Evolutionary conservation across 768 basidiomycete species (phyloP).

Genomic region (Pisolithus tinctorius): DNA sequence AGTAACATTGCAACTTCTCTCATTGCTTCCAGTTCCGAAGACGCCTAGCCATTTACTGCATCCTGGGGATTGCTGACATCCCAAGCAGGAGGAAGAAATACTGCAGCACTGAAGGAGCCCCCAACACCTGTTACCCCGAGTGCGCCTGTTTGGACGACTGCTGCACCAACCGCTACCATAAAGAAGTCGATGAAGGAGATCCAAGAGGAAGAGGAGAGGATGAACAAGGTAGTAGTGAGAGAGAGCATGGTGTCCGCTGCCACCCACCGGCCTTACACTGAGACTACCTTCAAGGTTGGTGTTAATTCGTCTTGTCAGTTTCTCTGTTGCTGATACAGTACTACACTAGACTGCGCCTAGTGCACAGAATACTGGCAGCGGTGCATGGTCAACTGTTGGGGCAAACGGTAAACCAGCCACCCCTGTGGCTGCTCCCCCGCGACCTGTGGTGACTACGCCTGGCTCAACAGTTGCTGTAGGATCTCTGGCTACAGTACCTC

Average conservation of each 20-base stretch:
- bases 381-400: slow-evolving; percentile 86
- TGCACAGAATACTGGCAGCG: slow-evolving; percentile 35
- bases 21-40: slow-evolving; percentile 39
- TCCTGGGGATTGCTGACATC: slow-evolving; percentile 87
- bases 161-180: slow-evolving; percentile 41
- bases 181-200: slow-evolving; percentile 99
- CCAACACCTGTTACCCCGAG: slow-evolving; percentile 26
- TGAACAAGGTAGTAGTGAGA: slow-evolving; percentile 62
- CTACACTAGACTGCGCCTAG: slow-evolving; percentile 26
- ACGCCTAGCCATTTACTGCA: slow-evolving; percentile 54
- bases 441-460: slow-evolving; percentile 28
- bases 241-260: slow-evolving; percentile 52
- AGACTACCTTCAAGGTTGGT: slow-evolving; percentile 66
- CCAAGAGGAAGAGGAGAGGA: slow-evolving; percentile 91
- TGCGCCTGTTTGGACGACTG: slow-evolving; percentile 68
- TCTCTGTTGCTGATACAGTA: slow-evolving; percentile 3
- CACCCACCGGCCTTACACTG: slow-evolving; percentile 70
- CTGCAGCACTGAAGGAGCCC: slow-evolving; percentile 37
- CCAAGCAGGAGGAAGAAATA: slow-evolving; percentile 55
- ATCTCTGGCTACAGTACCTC: slow-evolving; percentile 24
- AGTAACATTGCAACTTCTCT: slow-evolving; percentile 26
- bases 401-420: slow-evolving; percentile 54
- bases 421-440: slow-evolving; percentile 24
- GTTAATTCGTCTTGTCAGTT: slow-evolving; percentile 5
- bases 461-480: slow-evolving; percentile 22